Evolutionary conservation across 345 rosid species (phyloP).

Genomic region (Gossypium longicalyx): DNA sequence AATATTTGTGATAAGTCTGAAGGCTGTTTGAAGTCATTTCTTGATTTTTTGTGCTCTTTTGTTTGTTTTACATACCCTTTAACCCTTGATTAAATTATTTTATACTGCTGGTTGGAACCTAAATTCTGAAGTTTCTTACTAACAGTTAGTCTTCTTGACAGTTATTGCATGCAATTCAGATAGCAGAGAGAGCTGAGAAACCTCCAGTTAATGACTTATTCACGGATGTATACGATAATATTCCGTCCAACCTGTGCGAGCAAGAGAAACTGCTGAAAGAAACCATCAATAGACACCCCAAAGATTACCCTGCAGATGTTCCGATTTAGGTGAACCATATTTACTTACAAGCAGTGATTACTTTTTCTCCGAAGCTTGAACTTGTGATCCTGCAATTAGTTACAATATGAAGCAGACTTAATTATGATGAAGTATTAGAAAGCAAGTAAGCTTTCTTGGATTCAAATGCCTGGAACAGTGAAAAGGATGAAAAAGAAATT

Average conservation of each 20-base stretch:
- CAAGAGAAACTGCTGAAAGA: constrained; percentile 63
- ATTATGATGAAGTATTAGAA: neutral
- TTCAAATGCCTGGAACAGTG: neutral
- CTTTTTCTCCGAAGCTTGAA: neutral
- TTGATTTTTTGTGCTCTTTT: neutral
- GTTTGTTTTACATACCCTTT: neutral
- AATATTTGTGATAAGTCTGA: neutral
- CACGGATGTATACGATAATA: constrained; percentile 67
- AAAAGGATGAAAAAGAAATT: neutral
- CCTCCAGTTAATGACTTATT: constrained; percentile 59
- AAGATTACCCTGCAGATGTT: constrained; percentile 68
- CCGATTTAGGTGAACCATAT: constrained; percentile 34
- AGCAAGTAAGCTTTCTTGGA: neutral
- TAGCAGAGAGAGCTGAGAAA: constrained; percentile 66
- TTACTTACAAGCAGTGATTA: neutral
- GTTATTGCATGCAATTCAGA: constrained; percentile 69
- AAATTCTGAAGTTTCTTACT: constrained; percentile 6
- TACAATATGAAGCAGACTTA: neutral
- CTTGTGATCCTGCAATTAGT: neutral
- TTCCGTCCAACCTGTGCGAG: constrained; percentile 64
- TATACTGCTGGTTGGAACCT: neutral
- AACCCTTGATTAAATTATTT: neutral
- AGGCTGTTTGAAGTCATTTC: neutral
- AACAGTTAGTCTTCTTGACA: constrained; percentile 25
- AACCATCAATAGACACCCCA: constrained; percentile 45